These are phyloP conservation scores for Taxawa tesnikishii DNA, from an alignment of 2,329 filamentous ascomycete species.

Conservation along the genomic window DNA sequence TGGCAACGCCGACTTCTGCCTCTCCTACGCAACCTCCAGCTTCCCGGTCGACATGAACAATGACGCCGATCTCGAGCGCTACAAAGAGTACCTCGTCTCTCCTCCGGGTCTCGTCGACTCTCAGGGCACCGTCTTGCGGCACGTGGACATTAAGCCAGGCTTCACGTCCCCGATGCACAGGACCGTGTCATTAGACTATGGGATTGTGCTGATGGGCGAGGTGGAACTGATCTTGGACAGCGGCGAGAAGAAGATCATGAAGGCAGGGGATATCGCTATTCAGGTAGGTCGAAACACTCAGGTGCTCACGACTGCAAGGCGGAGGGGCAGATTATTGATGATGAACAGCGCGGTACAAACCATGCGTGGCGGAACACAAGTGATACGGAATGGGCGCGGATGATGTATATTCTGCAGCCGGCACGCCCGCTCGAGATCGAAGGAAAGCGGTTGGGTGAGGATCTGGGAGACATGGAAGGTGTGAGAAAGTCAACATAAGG, in stretches of 20 bases:
- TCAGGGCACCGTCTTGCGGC: slow-evolving; percentile 31
- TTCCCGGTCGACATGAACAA: slow-evolving; percentile 33
- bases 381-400: slow-evolving; percentile 18
- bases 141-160: slow-evolving; percentile 13
- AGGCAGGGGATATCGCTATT: slow-evolving; percentile 18
- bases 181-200: slow-evolving; percentile 20
- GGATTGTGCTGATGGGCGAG: slow-evolving; percentile 19
- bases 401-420: slow-evolving; percentile 21
- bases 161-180: slow-evolving; percentile 17
- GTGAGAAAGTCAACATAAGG: slow-evolving; percentile 7
- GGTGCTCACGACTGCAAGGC: too few relatives aligned
- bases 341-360: slow-evolving; percentile 19
- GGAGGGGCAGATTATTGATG: too few relatives aligned
- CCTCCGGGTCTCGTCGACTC: slow-evolving; percentile 37
- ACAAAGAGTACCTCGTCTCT: slow-evolving; percentile 28
- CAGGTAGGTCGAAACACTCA: too few relatives aligned
- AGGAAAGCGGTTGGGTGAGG: slow-evolving; percentile 18
- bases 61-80: slow-evolving; percentile 34
- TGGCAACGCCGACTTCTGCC: slow-evolving; percentile 30
- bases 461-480: slow-evolving; percentile 17
- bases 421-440: slow-evolving; percentile 16
- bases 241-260: slow-evolving; percentile 17
- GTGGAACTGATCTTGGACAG: slow-evolving; percentile 19
- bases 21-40: slow-evolving; percentile 36
- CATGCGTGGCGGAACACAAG: slow-evolving; percentile 22